phyloP scores from a whole-genome alignment of 345 rosid species.

The Jatropha curcas region DNA sequence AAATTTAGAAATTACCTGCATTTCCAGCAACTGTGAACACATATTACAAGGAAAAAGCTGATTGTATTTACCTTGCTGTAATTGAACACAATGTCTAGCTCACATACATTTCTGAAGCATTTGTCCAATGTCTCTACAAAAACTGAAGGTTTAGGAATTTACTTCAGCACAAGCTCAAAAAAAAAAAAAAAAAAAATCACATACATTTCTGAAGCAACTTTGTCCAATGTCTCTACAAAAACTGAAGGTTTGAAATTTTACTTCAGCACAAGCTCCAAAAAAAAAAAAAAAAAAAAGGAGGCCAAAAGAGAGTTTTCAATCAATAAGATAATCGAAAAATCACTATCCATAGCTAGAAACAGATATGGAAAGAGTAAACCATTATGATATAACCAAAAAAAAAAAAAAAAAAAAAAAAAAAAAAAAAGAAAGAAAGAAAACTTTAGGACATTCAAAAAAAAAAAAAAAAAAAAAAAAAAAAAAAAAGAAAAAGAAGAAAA shows the following conservation, averaged over 20 bases:
- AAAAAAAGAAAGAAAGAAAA: too few relatives aligned
- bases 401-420: too few relatives aligned
- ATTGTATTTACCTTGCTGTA: constrained; percentile 70
- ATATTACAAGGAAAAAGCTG: too few relatives aligned
- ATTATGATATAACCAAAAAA: too few relatives aligned
- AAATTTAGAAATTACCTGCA: not conserved
- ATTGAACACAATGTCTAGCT: constrained; percentile 83
- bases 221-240: constrained; percentile 93
- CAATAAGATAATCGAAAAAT: too few relatives aligned
- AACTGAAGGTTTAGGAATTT: constrained; percentile 53
- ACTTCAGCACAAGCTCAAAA: constrained; percentile 24
- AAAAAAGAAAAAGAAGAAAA: too few relatives aligned
- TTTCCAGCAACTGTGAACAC: not conserved
- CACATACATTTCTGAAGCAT: constrained; percentile 95
- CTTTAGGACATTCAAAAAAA: too few relatives aligned
- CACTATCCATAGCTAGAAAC: too few relatives aligned
- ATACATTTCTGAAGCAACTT: constrained; percentile 95
- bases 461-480: too few relatives aligned
- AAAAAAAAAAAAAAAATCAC: constrained; percentile 36
- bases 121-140: constrained; percentile 94
- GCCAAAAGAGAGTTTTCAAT: too few relatives aligned
- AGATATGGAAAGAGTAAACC: too few relatives aligned
- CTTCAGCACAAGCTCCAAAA: constrained; percentile 25
- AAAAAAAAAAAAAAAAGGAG: constrained; percentile 1
- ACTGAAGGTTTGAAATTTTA: constrained; percentile 51